Base-by-base conservation (phyloP, 2,329 filamentous ascomycete species). In the Dothistroma septosporum region DNA sequence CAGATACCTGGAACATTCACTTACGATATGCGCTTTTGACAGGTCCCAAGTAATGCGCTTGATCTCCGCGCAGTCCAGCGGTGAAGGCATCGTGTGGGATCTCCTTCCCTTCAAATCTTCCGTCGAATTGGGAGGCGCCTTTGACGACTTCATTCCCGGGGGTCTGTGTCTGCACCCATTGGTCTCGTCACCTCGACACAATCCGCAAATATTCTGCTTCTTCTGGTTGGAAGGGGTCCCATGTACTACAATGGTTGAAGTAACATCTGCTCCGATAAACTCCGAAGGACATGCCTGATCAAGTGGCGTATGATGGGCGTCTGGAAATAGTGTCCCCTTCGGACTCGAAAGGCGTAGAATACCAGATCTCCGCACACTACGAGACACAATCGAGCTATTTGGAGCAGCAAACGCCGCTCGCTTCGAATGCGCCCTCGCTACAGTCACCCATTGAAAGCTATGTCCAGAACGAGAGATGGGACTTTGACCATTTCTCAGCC, bases 41-140 rank as follows among this genome's bases (percentile, higher is more conserved):
- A 44, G 37, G 80, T 0, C 76, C 80, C 0, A 80, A 79, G 61
- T 77, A 80, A 64, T 81, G 80, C 4, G 73, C 76, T 50, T 80
- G 80, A 14, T 77, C 80, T 2, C 80, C 79, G 68, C 72, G 16
- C 58, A 64, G n/a, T 60, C 64, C 4, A 65, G 71, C 22, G 68
- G 73, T 50, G 72, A 74, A 5, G 77, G 76, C 0, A 66, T 76
- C 10, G 61, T 69, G 57, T 75, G 69, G 70, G 67, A 77, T 58
- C 53, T 78, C 59, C 54, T 63, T 11, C 58, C 68, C 7, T 73
- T 69, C 62, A 72, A 73, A 31, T 65, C 67, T 0, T 69, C 67
- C 1, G 61, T 78, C 5, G 66, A 72, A 16, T 28, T 70, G 1
- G 68, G 68, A 11, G 68, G 66, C 6, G 55, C 63, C 1, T 76